phyloP scores from a whole-genome alignment of 208 protist genomes.

The Acanthamoeba polyphaga region DNA sequence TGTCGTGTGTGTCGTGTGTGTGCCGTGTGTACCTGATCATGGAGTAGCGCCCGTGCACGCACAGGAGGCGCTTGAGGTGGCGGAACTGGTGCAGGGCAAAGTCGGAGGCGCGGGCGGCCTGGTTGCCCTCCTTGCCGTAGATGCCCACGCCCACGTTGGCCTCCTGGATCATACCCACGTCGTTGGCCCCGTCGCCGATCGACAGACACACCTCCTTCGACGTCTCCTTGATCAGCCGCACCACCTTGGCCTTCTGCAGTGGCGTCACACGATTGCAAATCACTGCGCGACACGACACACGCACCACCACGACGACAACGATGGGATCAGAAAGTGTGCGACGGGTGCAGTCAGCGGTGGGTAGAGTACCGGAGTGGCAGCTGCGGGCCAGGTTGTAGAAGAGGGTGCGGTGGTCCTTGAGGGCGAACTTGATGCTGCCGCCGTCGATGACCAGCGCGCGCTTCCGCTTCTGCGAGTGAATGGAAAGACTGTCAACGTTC shows the following conservation, averaged over 20 bases:
- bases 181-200: slow-evolving; percentile 97
- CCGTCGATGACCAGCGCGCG: slow-evolving; percentile 86
- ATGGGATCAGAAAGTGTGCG: neutral
- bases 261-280: slow-evolving; percentile 96
- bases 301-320: neutral
- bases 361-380: slow-evolving; percentile 86
- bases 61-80: slow-evolving; percentile 77
- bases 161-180: slow-evolving; percentile 97
- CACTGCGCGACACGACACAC: slow-evolving; percentile 87
- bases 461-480: slow-evolving; percentile 28
- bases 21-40: neutral
- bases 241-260: slow-evolving; percentile 91
- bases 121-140: slow-evolving; percentile 95
- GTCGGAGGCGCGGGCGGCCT: slow-evolving; percentile 95
- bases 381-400: slow-evolving; percentile 81
- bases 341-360: no score
- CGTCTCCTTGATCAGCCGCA: slow-evolving; percentile 90
- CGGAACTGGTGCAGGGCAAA: slow-evolving; percentile 94
- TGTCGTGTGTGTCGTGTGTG: slow-evolving; percentile 88
- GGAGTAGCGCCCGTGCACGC: slow-evolving; percentile 1
- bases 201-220: slow-evolving; percentile 84
- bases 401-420: slow-evolving; percentile 70
- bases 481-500: slow-evolving; percentile 6
- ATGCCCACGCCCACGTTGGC: slow-evolving; percentile 91
- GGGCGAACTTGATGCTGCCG: slow-evolving; percentile 82